Evolutionary conservation across 176 grass and related monocot species (phyloP).

Genomic region (Carex scoparia): DNA sequence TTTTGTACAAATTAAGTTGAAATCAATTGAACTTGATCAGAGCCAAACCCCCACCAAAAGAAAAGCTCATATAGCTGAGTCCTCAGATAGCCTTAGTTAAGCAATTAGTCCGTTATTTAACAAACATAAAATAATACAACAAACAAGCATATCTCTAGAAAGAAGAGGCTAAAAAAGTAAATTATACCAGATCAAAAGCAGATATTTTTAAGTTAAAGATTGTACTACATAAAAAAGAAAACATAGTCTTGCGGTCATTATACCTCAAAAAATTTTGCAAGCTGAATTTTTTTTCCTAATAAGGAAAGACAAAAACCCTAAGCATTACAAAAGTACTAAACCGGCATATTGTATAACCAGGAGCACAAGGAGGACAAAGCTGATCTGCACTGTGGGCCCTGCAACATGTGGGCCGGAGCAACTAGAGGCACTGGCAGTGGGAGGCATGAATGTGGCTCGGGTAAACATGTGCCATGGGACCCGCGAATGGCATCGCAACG

Average conservation of each 20-base stretch:
- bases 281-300: background rate
- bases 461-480: constrained; percentile 97
- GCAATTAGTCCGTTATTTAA: background rate
- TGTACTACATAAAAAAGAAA: background rate
- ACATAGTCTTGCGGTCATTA: background rate
- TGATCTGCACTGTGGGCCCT: constrained; percentile 85
- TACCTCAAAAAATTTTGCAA: background rate
- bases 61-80: background rate
- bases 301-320: background rate
- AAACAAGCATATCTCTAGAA: background rate
- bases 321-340: background rate
- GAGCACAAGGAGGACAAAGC: constrained; percentile 95
- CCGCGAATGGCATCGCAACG: constrained; percentile 66
- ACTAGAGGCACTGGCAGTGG: constrained; percentile 91
- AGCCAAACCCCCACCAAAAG: background rate
- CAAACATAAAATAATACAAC: background rate
- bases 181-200: background rate
- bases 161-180: background rate
- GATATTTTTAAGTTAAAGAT: background rate
- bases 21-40: background rate
- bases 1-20: background rate
- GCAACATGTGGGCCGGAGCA: constrained; percentile 60
- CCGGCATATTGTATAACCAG: background rate
- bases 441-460: constrained; percentile 85
- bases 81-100: background rate